Conservation (phyloP, 2,329 filamentous ascomycete species). For the Fusarium concolor region DNA sequence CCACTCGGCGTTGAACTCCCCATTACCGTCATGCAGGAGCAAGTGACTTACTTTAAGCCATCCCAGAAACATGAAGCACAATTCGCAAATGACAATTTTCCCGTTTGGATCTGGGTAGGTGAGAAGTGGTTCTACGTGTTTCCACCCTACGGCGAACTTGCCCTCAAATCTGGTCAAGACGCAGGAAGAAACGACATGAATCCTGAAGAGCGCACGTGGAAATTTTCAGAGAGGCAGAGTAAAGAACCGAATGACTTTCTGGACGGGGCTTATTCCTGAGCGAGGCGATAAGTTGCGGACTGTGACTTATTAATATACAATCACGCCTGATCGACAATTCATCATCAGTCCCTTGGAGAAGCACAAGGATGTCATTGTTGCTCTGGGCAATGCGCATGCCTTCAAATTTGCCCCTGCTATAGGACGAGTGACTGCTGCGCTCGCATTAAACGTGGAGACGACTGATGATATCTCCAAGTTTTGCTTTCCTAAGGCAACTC, state of each 20-base stretch:
- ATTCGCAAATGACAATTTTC: too few relatives aligned
- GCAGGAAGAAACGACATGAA: not conserved
- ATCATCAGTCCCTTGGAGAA: too few relatives aligned
- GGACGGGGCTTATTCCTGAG: not conserved
- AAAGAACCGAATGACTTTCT: conserved; percentile 1
- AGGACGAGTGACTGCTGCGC: too few relatives aligned
- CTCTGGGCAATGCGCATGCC: too few relatives aligned
- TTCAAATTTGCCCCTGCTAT: too few relatives aligned
- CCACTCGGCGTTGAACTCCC: too few relatives aligned
- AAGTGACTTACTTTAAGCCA: too few relatives aligned
- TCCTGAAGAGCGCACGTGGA: conserved; percentile 2
- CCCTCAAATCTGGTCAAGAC: conserved; percentile 10
- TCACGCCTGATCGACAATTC: conserved; percentile 34
- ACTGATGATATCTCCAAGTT: conserved; percentile 36
- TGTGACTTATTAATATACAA: conserved; percentile 38
- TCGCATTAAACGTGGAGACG: not conserved
- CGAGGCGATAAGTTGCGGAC: conserved; percentile 23
- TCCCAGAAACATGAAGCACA: too few relatives aligned
- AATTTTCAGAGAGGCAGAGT: not conserved
- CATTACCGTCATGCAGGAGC: too few relatives aligned
- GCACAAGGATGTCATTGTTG: too few relatives aligned
- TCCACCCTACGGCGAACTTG: conserved; percentile 7
- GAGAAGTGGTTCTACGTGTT: too few relatives aligned
- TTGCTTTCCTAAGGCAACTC: conserved; percentile 2
- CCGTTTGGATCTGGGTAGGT: too few relatives aligned